A percentile compares a stretch with the other conserved stretches of the same genome.
phyloP scores from a whole-genome alignment of 208 protist species.

The Leishmania gerbilli region DNA sequence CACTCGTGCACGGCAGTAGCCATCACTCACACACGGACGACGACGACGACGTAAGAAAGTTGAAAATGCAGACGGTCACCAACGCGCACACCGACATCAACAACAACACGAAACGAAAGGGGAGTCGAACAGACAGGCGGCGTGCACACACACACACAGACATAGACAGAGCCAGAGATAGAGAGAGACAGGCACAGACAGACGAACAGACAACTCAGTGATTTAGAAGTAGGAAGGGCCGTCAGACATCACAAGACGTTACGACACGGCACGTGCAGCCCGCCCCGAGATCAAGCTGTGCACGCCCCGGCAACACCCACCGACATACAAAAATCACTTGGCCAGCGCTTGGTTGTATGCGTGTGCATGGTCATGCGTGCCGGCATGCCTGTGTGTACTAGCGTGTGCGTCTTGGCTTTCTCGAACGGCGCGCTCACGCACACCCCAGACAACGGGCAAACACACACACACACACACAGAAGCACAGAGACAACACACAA shows the following conservation, averaged over 20 bases:
- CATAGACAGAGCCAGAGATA: fast-evolving
- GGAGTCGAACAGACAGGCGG: neutral
- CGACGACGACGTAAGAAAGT: neutral
- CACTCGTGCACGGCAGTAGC: neutral
- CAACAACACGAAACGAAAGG: neutral
- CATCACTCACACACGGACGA: neutral
- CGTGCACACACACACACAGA: neutral
- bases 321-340: neutral
- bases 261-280: neutral
- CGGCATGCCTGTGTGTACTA: neutral
- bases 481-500: no score
- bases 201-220: neutral
- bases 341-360: neutral
- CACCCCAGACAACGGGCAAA: neutral
- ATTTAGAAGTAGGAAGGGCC: neutral
- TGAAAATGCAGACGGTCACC: neutral
- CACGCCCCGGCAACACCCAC: neutral
- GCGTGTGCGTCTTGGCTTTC: neutral
- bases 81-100: neutral
- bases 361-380: neutral
- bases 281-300: neutral
- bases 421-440: neutral
- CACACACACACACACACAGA: neutral
- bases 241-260: neutral
- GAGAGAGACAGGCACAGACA: neutral